These are phyloP conservation scores for Trametes punicea DNA, from an alignment of 768 basidiomycete genomes.

Conservation along the genomic window DNA sequence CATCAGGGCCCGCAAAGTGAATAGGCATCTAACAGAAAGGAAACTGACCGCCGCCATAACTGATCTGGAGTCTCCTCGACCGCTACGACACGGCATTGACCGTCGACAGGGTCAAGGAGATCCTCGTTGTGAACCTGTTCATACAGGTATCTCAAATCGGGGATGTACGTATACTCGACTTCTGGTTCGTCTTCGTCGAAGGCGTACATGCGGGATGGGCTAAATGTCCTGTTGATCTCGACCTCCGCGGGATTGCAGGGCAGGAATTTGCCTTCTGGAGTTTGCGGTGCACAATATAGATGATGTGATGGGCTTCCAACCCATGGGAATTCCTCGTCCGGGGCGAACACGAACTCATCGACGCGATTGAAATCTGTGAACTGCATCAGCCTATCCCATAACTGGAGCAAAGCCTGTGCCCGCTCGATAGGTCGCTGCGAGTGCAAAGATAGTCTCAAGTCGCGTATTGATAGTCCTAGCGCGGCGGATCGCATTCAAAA, in stretches of 20 bases:
- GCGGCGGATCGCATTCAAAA: no score
- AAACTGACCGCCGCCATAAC: background rate
- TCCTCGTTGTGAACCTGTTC: no score
- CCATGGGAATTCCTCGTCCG: background rate
- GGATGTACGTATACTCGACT: background rate
- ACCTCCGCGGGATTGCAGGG: background rate
- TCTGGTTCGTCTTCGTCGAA: background rate
- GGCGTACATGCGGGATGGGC: background rate
- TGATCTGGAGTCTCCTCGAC: no score
- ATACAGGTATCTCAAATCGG: background rate
- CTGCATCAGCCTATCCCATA: conserved; percentile 1
- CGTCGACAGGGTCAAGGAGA: no score
- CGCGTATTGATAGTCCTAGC: background rate
- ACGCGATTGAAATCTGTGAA: background rate
- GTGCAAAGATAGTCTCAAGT: background rate
- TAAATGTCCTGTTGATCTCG: background rate
- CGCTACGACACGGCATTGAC: no score
- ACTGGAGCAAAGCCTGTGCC: background rate
- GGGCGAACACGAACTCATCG: background rate
- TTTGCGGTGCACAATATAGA: background rate
- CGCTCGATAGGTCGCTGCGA: background rate
- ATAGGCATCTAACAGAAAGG: no score
- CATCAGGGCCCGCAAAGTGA: no score
- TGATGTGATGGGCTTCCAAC: background rate
- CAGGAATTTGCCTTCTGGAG: background rate